phyloP scores from a whole-genome alignment of 2,329 filamentous ascomycete genomes.

The Phaeosphaeria sp. region DNA sequence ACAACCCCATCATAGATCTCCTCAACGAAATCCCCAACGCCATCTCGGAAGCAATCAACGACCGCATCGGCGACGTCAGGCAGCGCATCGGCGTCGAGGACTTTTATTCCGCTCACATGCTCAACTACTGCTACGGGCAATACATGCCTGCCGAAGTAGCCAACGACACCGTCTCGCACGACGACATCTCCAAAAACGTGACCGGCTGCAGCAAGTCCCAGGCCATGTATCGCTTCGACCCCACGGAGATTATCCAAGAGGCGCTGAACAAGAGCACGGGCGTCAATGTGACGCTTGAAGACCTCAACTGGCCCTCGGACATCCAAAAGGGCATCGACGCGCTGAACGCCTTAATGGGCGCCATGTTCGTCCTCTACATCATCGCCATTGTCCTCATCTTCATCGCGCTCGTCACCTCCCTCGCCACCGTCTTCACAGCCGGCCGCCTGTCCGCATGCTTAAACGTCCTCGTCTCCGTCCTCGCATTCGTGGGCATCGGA shows the following conservation, averaged over 20 bases:
- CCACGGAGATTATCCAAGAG: conserved; percentile 56
- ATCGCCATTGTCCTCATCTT: conserved; percentile 62
- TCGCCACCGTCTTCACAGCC: conserved; percentile 53
- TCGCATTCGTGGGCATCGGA: conserved; percentile 67
- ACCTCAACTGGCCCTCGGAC: conserved; percentile 63
- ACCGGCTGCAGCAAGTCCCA: conserved; percentile 61
- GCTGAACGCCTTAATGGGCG: conserved; percentile 57
- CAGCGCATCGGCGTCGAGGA: conserved; percentile 61
- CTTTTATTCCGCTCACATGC: conserved; percentile 67
- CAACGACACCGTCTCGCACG: conserved; percentile 51
- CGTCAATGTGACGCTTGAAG: conserved; percentile 56
- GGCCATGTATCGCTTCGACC: conserved; percentile 64
- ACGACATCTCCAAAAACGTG: conserved; percentile 57
- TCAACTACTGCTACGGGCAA: conserved; percentile 64
- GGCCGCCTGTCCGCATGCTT: conserved; percentile 56
- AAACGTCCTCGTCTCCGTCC: conserved; percentile 57
- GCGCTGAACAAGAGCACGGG: conserved; percentile 53
- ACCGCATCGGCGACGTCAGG: conserved; percentile 55
- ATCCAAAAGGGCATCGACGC: conserved; percentile 61
- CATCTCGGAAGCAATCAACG: conserved; percentile 39
- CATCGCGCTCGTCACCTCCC: conserved; percentile 55
- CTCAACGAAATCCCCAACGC: conserved; percentile 44
- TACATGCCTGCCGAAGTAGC: conserved; percentile 52
- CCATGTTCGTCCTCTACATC: conserved; percentile 66
- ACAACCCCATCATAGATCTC: conserved; percentile 37